Conservation (phyloP, 2,329 filamentous ascomycete species). For the Phoma sp. region DNA sequence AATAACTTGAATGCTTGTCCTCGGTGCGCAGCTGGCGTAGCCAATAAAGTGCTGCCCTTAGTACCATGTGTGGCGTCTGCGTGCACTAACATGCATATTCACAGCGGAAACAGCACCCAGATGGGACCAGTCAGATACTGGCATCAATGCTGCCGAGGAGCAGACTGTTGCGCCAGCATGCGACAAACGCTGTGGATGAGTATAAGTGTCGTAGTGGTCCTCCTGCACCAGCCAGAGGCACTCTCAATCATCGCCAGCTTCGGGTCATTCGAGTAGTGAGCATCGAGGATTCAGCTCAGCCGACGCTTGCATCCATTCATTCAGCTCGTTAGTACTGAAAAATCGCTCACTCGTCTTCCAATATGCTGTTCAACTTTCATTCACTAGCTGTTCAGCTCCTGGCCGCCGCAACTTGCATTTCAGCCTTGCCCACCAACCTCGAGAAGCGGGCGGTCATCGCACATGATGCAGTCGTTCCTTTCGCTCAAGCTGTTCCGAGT, state of each 20-base stretch:
- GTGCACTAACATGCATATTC: conserved; percentile 6
- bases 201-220: conserved; percentile 4
- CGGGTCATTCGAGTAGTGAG: background rate
- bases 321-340: background rate
- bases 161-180: background rate
- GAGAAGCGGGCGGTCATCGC: conserved; percentile 51
- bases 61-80: conserved; percentile 5
- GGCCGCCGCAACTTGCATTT: conserved; percentile 25
- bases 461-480: conserved; percentile 59
- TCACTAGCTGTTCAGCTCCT: conserved; percentile 33
- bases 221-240: conserved; percentile 1
- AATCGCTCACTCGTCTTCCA: background rate
- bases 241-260: background rate
- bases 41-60: background rate
- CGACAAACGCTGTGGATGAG: background rate
- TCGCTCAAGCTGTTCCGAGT: conserved; percentile 59
- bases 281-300: background rate
- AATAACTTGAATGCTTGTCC: background rate
- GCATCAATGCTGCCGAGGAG: background rate
- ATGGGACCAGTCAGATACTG: background rate
- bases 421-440: conserved; percentile 35
- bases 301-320: background rate
- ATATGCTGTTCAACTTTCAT: conserved; percentile 33
- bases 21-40: background rate
- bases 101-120: conserved; percentile 7